Percentiles rank a stretch among this genome's conserved stretches.
phyloP scores from a whole-genome alignment of 2,329 filamentous ascomycete species.

The Pseudogymnoascus sp. region DNA sequence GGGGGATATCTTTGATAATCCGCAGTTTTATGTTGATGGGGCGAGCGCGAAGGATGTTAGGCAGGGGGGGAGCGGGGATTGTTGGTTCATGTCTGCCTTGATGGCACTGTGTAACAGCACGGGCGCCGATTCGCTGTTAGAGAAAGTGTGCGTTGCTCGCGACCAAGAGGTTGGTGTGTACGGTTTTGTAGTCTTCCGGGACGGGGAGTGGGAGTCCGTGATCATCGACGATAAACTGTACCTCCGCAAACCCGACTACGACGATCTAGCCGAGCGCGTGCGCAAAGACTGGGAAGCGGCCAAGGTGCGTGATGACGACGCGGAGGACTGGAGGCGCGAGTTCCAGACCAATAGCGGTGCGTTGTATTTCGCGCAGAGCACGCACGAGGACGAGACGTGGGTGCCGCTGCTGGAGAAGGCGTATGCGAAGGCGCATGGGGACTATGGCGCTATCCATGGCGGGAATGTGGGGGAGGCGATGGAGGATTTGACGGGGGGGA shows the following conservation, averaged over 20 bases:
- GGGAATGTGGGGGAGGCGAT: constrained; percentile 52
- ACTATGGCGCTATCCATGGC: constrained; percentile 66
- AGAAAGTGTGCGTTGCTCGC: constrained; percentile 33
- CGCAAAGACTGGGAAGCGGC: constrained; percentile 16
- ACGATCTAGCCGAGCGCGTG: constrained; percentile 54
- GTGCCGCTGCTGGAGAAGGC: constrained; percentile 73
- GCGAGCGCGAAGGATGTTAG: constrained; percentile 69
- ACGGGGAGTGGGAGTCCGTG: constrained; percentile 84
- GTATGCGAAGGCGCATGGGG: constrained; percentile 76
- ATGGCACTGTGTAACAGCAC: constrained; percentile 54
- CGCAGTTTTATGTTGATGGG: constrained; percentile 68
- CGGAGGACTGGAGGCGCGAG: constrained; percentile 44
- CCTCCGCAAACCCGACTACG: constrained; percentile 70
- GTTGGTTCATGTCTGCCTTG: constrained; percentile 77
- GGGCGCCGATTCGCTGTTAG: constrained; percentile 32
- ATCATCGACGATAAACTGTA: constrained; percentile 89
- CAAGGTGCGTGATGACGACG: constrained; percentile 39
- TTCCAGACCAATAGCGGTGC: constrained; percentile 54
- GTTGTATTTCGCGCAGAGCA: constrained; percentile 69
- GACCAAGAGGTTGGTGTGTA: constrained; percentile 65
- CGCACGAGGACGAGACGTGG: constrained; percentile 74
- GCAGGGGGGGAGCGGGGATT: constrained; percentile 72
- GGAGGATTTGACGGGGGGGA: constrained; percentile 56
- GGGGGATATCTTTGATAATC: constrained; percentile 64
- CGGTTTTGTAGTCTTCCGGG: constrained; percentile 78